Evolutionary conservation across 1,139 yeast species (phyloP).

Genomic region (Pichia sp.): DNA sequence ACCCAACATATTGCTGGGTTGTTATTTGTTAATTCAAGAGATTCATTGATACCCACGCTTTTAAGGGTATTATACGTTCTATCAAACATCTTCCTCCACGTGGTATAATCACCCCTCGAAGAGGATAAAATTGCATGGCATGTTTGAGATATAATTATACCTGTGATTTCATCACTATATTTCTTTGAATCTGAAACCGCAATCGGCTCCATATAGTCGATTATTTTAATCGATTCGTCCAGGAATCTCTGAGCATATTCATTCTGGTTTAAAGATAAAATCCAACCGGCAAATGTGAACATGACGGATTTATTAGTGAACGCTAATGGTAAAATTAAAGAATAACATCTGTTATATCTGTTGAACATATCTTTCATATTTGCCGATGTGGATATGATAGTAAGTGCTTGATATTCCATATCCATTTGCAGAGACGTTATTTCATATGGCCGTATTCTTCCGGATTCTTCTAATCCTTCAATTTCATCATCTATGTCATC

Average conservation of each 20-base stretch:
- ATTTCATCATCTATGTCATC: not conserved
- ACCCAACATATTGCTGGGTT: conserved; percentile 17
- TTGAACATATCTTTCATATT: not conserved
- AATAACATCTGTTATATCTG: conserved; percentile 31
- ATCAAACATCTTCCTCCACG: conserved; percentile 22
- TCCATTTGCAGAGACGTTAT: not conserved
- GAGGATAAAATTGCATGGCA: conserved; percentile 21
- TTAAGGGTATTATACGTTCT: conserved; percentile 13
- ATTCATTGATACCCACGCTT: conserved; percentile 13
- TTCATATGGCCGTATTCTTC: too few relatives aligned
- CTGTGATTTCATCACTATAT: conserved; percentile 8
- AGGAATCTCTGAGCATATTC: conserved; percentile 13
- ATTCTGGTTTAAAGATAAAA: conserved; percentile 9
- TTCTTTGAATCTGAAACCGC: conserved; percentile 1
- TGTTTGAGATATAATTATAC: conserved; percentile 18
- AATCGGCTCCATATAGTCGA: conserved; percentile 8
- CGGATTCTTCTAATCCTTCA: not conserved
- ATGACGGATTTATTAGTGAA: conserved; percentile 30
- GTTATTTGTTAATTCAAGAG: conserved; percentile 5
- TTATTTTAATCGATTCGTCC: conserved; percentile 11
- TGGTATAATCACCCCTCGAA: conserved; percentile 19
- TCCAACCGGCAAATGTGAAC: conserved; percentile 24
- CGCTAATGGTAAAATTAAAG: conserved; percentile 35
- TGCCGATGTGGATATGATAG: conserved; percentile 3
- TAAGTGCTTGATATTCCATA: conserved; percentile 3